Conservation (phyloP, 148 eudicot genomes). For the Simmondsia chinensis region DNA sequence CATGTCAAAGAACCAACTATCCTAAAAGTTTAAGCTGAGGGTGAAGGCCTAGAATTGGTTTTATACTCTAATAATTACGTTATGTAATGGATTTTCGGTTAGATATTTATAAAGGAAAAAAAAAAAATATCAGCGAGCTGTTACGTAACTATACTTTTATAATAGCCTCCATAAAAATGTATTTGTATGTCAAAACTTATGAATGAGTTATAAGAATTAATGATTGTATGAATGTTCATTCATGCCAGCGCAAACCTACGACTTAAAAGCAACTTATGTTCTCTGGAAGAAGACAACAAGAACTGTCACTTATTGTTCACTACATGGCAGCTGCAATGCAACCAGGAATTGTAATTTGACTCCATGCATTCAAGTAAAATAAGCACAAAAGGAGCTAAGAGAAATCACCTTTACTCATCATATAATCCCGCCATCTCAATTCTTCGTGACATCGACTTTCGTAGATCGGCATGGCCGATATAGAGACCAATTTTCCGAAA, state of each 20-base stretch:
- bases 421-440: neutral
- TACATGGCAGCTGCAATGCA: neutral
- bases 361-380: neutral
- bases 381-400: neutral
- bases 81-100: too few relatives aligned
- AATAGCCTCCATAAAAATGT: too few relatives aligned
- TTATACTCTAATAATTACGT: too few relatives aligned
- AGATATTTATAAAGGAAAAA: too few relatives aligned
- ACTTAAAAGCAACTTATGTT: neutral
- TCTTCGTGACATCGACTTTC: neutral
- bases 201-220: neutral
- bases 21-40: too few relatives aligned
- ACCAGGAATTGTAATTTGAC: neutral
- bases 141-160: too few relatives aligned
- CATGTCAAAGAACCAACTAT: too few relatives aligned
- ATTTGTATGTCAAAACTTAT: neutral
- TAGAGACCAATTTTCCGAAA: neutral
- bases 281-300: too few relatives aligned
- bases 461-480: neutral
- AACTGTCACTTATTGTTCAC: neutral
- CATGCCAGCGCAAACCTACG: too few relatives aligned
- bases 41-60: too few relatives aligned
- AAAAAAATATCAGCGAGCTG: too few relatives aligned
- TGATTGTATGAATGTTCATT: too few relatives aligned
- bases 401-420: constrained; percentile 21